Evolutionary conservation across 441 rosid genomes (phyloP), one percentile per base, ranked within the genome.

Genomic region (Macaranga tanarius): DNA sequence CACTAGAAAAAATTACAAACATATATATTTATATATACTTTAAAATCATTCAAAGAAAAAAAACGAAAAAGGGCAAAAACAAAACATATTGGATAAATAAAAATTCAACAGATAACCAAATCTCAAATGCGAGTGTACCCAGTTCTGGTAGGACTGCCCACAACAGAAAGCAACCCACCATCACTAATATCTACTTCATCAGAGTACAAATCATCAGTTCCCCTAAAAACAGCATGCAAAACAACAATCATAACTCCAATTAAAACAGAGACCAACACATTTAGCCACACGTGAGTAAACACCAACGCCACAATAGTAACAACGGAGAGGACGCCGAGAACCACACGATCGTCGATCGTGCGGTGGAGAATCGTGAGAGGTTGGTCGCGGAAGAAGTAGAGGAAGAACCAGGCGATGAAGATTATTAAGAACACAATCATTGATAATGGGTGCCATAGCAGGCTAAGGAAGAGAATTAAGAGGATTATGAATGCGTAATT

Each of bases 371-470:
- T 40, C 17, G 65, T 70, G 28, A 90, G 44, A 3, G 91, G 87
- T 75, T 75, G 78, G 68, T 84, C 88, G 65, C 93, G 88, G 64
- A 77, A 82, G 84, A 88, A 84, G 85, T 83, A 90, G 69, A 90
- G 90, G 82, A 78, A 86, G 79, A 80, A 75, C 95, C 95, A 87
- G 25, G 83, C 91, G 58, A 86, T 72, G 77, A 81, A 81, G 66
- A 87, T 79, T 62, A 78, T 58, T 31, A 88, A 58, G 82, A 84
- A 87, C 19, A 84, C 87, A 70, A 88, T 88, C 84, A 88, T 71
- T 7, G 95, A 86, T 72, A 86, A 7, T 1, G 93, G 95, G 58
- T 90, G 89, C 92, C 91, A 88, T 17, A 88, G 77, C 65, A 88
- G 90, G 85, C 91, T 85, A 55, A 86, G 67, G 78, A 90, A 88